phyloP scores from a whole-genome alignment of 1,139 yeast genomes.

The Lodderomyces jiufengensis region DNA sequence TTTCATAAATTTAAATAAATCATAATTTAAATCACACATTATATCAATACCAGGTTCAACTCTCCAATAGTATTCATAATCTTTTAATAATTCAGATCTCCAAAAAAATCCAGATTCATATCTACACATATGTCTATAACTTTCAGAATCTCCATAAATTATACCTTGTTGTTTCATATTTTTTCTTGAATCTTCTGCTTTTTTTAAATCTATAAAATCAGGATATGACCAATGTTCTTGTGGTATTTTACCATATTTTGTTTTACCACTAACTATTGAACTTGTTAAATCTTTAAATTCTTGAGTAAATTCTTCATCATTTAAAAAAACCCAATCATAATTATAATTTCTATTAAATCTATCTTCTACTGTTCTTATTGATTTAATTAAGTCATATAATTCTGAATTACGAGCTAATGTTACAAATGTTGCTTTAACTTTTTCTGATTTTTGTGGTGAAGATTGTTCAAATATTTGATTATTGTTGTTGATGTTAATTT shows the following conservation, averaged over 20 bases:
- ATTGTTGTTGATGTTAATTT: not conserved
- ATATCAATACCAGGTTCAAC: conserved; percentile 66
- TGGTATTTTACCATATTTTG: conserved; percentile 60
- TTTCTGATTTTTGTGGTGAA: conserved; percentile 10
- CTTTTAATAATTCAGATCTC: conserved; percentile 48
- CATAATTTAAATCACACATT: conserved; percentile 62
- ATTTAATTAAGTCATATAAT: conserved; percentile 55
- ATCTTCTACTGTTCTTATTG: conserved; percentile 70
- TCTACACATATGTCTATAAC: conserved; percentile 77
- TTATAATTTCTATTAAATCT: conserved; percentile 63
- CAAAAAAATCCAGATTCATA: conserved; percentile 68
- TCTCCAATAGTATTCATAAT: conserved; percentile 68
- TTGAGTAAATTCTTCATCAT: conserved; percentile 57
- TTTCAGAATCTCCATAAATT: conserved; percentile 59
- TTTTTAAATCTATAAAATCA: conserved; percentile 57
- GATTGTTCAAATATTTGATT: not conserved
- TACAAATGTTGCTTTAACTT: conserved; percentile 60
- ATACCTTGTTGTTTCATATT: conserved; percentile 48
- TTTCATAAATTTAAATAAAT: conserved; percentile 60
- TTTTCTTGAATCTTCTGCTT: conserved; percentile 48
- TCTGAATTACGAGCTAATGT: conserved; percentile 63
- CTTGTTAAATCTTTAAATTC: conserved; percentile 51
- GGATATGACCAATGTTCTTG: conserved; percentile 72
- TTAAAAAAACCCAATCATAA: conserved; percentile 80
- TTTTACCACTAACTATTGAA: conserved; percentile 55